These are phyloP conservation scores for Detonula confervacea DNA, from an alignment of 352 stramenopile species.

Conservation along the genomic window DNA sequence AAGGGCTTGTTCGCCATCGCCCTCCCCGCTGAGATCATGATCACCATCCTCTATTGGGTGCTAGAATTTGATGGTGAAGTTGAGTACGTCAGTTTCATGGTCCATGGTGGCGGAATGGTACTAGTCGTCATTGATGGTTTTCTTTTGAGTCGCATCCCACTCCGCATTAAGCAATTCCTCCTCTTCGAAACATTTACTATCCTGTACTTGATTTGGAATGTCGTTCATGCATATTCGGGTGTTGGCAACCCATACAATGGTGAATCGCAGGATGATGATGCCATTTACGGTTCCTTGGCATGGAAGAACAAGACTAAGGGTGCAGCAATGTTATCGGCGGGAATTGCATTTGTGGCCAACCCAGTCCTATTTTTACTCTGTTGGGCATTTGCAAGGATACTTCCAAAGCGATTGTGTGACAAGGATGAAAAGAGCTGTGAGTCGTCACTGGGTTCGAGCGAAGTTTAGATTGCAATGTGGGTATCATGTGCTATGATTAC, in stretches of 20 bases:
- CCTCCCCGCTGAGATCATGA: conserved; percentile 26
- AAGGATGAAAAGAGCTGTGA: background rate
- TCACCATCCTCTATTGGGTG: conserved; percentile 35
- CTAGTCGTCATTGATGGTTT: conserved; percentile 49
- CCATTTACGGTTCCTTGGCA: conserved; percentile 44
- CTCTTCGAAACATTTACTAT: conserved; percentile 33
- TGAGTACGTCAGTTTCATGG: conserved; percentile 23
- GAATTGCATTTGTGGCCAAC: background rate
- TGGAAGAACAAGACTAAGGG: conserved; percentile 40
- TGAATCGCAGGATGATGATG: conserved; percentile 36
- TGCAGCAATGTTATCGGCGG: background rate
- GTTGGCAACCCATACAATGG: conserved; percentile 48
- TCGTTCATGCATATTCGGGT: conserved; percentile 29
- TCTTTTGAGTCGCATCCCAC: conserved; percentile 34
- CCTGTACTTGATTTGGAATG: conserved; percentile 41
- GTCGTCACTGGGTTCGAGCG: too few relatives aligned
- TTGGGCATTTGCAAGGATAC: background rate
- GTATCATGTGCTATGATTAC: too few relatives aligned
- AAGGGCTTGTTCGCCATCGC: conserved; percentile 36
- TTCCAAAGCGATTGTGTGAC: background rate
- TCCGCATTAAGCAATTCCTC: conserved; percentile 51
- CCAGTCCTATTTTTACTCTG: background rate
- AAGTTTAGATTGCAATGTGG: too few relatives aligned
- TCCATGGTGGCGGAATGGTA: conserved; percentile 34
- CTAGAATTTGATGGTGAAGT: conserved; percentile 18